Conservation (phyloP, 345 rosid species). For the Salix dunnii region DNA sequence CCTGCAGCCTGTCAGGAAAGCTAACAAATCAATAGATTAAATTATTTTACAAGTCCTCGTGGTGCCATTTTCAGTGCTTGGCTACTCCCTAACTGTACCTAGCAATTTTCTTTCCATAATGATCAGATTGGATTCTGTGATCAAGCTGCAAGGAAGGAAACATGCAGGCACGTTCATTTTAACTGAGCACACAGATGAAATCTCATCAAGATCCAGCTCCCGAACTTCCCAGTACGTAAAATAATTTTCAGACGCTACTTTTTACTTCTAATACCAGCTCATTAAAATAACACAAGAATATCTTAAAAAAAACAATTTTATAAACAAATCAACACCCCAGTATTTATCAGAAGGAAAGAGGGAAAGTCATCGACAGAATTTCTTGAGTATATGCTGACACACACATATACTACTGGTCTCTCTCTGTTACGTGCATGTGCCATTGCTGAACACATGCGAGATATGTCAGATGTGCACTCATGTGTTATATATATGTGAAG, state of each 20-base stretch:
- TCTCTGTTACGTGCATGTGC: constrained; percentile 1
- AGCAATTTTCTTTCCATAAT: neutral
- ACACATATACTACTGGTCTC: neutral
- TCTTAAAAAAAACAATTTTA: no score
- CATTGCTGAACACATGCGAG: neutral
- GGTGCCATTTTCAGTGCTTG: constrained; percentile 3
- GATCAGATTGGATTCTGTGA: neutral
- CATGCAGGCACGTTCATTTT: neutral
- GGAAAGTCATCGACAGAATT: constrained; percentile 14
- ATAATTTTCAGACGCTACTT: no score
- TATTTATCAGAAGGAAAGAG: no score
- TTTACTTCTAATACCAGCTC: no score
- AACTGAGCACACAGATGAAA: no score
- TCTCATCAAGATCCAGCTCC: neutral
- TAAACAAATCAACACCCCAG: no score
- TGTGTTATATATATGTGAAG: no score
- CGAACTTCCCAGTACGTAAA: neutral
- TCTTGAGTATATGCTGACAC: neutral
- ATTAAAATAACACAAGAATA: no score
- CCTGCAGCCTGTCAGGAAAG: neutral
- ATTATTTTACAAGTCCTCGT: neutral
- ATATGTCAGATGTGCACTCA: neutral
- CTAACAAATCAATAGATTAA: neutral
- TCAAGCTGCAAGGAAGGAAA: neutral
- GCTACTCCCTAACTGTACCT: neutral